Percentiles rank a stretch among this genome's conserved stretches.
Evolutionary conservation across 2,329 filamentous ascomycete genomes (phyloP).

Genomic region (Botrytis sinoallii): DNA sequence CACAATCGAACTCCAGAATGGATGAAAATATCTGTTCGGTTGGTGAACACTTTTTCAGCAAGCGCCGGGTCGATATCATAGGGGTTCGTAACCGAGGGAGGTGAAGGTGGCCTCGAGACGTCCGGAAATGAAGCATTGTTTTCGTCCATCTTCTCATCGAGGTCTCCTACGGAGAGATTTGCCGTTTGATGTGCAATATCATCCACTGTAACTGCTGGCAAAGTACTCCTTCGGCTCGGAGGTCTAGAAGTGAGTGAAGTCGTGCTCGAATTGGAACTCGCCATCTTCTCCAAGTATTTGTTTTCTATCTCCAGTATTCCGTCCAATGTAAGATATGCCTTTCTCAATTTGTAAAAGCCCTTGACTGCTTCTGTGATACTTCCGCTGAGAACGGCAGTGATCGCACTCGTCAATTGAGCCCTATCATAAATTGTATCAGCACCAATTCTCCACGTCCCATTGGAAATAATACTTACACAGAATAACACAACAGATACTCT

Average conservation of each 20-base stretch:
- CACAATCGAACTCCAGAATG: slow-evolving; percentile 87
- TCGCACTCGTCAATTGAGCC: slow-evolving; percentile 82
- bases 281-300: slow-evolving; percentile 44
- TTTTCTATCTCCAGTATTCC: slow-evolving; percentile 73
- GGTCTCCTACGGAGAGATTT: neutral
- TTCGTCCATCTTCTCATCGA: slow-evolving; percentile 4
- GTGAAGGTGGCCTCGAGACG: slow-evolving; percentile 6
- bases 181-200: slow-evolving; percentile 1
- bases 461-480: slow-evolving; percentile 42
- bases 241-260: slow-evolving; percentile 21
- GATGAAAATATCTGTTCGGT: slow-evolving; percentile 81
- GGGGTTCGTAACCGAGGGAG: slow-evolving; percentile 24
- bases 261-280: slow-evolving; percentile 22
- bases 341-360: slow-evolving; percentile 88
- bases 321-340: slow-evolving; percentile 81
- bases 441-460: slow-evolving; percentile 7
- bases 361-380: slow-evolving; percentile 87
- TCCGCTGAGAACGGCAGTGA: slow-evolving; percentile 87
- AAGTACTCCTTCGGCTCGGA: neutral
- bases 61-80: slow-evolving; percentile 38
- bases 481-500: slow-evolving; percentile 81
- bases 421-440: slow-evolving; percentile 40
- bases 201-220: slow-evolving; percentile 1
- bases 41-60: slow-evolving; percentile 62
- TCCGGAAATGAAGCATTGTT: neutral